Evolutionary conservation across 2,329 filamentous ascomycete genomes (phyloP), one percentile per base, ranked within the genome.

Genomic region (Dryadomyces quercus-mongolicae): DNA sequence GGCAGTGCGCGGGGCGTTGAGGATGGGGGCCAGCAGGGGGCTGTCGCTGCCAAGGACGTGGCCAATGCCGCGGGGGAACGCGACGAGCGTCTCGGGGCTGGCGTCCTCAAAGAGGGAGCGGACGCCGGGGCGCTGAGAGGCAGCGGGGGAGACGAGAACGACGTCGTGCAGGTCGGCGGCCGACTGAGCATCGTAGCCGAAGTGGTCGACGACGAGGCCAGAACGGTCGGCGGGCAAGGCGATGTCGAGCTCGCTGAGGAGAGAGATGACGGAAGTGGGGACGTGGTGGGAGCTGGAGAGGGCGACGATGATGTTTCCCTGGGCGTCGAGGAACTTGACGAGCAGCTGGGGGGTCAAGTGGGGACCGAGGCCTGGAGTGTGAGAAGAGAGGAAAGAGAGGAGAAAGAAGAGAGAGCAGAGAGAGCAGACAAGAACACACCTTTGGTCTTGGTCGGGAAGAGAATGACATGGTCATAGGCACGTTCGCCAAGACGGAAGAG

Each of bases 391-490:
- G n/a, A 38, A 18, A 25, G n/a, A 45, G 20, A 22, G 10, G 38
- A 50, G 25, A 22, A 20, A 20, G 22, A 8, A n/a, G 31, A 46
- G 18, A 45, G 25, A 18, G 40, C 18, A 50, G 40, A 21, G 18
- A 42, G 21, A 16, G 8, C 12, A 47, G 47, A 25, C 5, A 12
- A 49, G 34, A 40, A 31, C 34, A 9, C 44, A 89, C 86, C 91
- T 80, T 98, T 98, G 36, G 88, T 82, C 71, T 92, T 95, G 57
- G 85, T 82, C 52, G 93, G 93, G 60, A 97, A 81, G 62, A 98
- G 78, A 60, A 97, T 70, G 60, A 97, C 74, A 71, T 98, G 92
- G 71, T 97, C 92, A 71, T 91, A 97, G 59, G 81, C 82, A 68
- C 86, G 83, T 73, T 93, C 88, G 66, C 92, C 93, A 59, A 93